These are phyloP conservation scores for Coemansia sp. DNA, from an alignment of 192 early-diverging fungal genomes.

Conservation along the genomic window DNA sequence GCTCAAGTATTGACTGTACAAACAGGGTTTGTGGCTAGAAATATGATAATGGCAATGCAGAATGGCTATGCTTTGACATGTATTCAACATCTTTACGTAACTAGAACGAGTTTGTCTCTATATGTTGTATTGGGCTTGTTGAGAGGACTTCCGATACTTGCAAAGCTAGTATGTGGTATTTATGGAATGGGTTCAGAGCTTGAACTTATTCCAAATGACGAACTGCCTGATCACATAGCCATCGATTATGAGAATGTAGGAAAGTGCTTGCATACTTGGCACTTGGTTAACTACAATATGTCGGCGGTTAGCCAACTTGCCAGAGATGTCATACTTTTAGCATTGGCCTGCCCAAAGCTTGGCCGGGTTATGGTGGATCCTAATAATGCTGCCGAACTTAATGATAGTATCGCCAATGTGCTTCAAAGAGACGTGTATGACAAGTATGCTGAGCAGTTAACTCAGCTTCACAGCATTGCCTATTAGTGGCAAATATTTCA, in stretches of 20 bases:
- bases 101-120: not conserved
- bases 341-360: not conserved
- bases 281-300: not conserved
- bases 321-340: not conserved
- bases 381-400: not conserved
- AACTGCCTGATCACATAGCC: not conserved
- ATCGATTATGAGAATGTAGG: not conserved
- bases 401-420: not conserved
- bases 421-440: not conserved
- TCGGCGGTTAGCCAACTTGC: not conserved
- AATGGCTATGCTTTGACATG: not conserved
- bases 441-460: not conserved
- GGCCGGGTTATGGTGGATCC: not conserved
- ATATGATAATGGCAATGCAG: not conserved
- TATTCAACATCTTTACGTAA: not conserved
- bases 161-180: not conserved
- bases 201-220: not conserved
- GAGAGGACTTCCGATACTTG: not conserved
- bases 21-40: not conserved
- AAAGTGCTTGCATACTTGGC: not conserved
- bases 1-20: not conserved
- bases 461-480: not conserved
- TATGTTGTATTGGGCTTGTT: not conserved
- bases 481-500: no score
- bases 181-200: not conserved